Conservation (phyloP, 192 early-diverging fungal species). For the Entophlyctis helioformis region DNA sequence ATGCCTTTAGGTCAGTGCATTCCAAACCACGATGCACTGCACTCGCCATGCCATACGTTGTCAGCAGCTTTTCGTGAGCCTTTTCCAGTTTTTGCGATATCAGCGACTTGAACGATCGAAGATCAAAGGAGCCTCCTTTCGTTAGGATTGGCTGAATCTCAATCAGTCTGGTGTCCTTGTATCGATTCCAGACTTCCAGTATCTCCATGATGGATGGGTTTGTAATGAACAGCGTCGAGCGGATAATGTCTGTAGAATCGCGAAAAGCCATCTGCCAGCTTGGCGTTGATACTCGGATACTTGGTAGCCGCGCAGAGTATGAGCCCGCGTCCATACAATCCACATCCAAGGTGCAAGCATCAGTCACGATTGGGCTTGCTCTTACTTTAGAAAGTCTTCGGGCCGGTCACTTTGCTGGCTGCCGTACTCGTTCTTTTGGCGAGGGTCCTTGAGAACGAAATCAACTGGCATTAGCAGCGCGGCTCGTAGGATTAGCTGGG, state of each 20-base stretch:
- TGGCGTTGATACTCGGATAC: conserved; percentile 31
- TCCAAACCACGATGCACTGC: neutral
- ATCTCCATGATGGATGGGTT: conserved; percentile 39
- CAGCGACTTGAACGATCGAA: conserved; percentile 32
- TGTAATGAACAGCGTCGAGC: conserved; percentile 20
- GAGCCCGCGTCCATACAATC: no score
- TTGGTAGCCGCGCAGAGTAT: conserved; percentile 1
- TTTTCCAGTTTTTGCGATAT: conserved; percentile 39
- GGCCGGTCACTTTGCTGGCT: conserved; percentile 2
- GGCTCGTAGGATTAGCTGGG: neutral
- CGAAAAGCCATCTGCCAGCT: conserved; percentile 30
- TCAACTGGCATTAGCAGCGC: conserved; percentile 38
- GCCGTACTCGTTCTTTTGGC: conserved; percentile 30
- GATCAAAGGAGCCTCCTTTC: conserved; percentile 35
- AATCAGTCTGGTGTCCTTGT: conserved; percentile 30
- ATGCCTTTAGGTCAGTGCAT: neutral
- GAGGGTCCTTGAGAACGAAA: conserved; percentile 52
- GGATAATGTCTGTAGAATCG: conserved; percentile 18
- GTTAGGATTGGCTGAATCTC: conserved; percentile 30
- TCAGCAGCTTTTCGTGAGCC: conserved; percentile 45
- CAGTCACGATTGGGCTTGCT: no score
- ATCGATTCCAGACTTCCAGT: conserved; percentile 32
- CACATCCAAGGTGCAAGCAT: no score
- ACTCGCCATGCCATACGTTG: conserved; percentile 15
- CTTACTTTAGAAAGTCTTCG: conserved; percentile 32